A percentile compares a stretch with the other conserved stretches of the same genome.
Conservation (phyloP, 1,139 yeast species). For the Pichia sp. region DNA sequence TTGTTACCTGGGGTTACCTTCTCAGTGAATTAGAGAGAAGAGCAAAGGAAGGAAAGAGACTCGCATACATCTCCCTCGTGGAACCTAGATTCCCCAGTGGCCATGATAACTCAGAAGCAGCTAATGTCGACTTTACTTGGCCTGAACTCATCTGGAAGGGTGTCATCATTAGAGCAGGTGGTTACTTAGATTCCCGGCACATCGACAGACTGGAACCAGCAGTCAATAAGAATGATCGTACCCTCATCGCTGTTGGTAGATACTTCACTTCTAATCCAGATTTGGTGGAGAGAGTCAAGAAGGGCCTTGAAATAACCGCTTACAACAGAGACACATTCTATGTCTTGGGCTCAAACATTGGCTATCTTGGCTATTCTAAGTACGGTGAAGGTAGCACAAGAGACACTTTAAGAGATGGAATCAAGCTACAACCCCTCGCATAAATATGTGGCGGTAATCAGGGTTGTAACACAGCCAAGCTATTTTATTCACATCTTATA, state of each 20-base stretch:
- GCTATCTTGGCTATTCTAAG: conserved; percentile 14
- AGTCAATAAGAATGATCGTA: conserved; percentile 13
- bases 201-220: conserved; percentile 1
- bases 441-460: no score
- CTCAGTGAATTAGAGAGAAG: conserved; percentile 35
- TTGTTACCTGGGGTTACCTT: conserved; percentile 32
- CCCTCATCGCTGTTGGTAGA: conserved; percentile 31
- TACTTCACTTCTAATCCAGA: conserved; percentile 48
- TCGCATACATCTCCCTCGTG: conserved; percentile 37
- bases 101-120: conserved; percentile 8
- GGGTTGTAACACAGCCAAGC: no score
- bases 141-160: conserved; percentile 13
- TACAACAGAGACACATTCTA: conserved; percentile 36
- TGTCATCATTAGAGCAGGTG: conserved; percentile 12
- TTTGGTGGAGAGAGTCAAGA: conserved; percentile 37
- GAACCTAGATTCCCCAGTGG: conserved; percentile 31
- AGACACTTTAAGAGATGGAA: conserved; percentile 9
- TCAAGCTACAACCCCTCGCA: conserved; percentile 7
- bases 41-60: conserved; percentile 32
- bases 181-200: conserved; percentile 8
- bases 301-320: conserved; percentile 35
- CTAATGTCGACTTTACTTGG: conserved; percentile 9
- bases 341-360: conserved; percentile 18
- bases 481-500: no score
- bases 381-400: conserved; percentile 12